phyloP scores from a whole-genome alignment of 306 rosid genomes.

The Vigna reflexopilosa region DNA sequence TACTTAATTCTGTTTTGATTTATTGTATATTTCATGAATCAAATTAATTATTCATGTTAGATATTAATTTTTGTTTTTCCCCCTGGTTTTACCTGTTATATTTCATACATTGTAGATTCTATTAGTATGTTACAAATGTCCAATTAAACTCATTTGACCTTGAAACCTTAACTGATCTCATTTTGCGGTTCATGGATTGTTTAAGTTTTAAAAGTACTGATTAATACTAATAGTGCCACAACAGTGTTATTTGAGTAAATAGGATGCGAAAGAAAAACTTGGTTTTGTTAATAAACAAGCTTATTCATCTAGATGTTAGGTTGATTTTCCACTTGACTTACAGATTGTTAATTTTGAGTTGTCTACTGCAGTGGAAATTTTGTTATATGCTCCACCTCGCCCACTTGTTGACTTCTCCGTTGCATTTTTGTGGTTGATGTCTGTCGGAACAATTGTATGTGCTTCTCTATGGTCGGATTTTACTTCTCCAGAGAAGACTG shows the following conservation, averaged over 20 bases:
- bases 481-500: constrained; percentile 62
- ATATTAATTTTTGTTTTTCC: not conserved
- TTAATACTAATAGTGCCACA: not conserved
- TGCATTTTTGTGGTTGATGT: constrained; percentile 77
- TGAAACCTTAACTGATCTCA: not conserved
- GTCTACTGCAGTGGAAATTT: constrained; percentile 80
- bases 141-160: not conserved
- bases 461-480: constrained; percentile 88
- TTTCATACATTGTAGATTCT: not conserved
- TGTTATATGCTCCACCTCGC: constrained; percentile 85
- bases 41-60: not conserved
- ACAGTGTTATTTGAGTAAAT: constrained; percentile 32
- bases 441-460: constrained; percentile 81
- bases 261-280: not conserved
- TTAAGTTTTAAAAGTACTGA: not conserved
- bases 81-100: too few relatives aligned
- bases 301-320: constrained; percentile 33
- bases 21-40: too few relatives aligned
- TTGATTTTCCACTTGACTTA: constrained; percentile 43
- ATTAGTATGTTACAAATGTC: not conserved
- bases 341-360: constrained; percentile 45
- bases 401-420: constrained; percentile 81
- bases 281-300: constrained; percentile 27
- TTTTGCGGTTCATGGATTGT: not conserved
- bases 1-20: too few relatives aligned